phyloP scores from a whole-genome alignment of 805 yeast genomes.

The Tetrapisispora nanseiensis region DNA sequence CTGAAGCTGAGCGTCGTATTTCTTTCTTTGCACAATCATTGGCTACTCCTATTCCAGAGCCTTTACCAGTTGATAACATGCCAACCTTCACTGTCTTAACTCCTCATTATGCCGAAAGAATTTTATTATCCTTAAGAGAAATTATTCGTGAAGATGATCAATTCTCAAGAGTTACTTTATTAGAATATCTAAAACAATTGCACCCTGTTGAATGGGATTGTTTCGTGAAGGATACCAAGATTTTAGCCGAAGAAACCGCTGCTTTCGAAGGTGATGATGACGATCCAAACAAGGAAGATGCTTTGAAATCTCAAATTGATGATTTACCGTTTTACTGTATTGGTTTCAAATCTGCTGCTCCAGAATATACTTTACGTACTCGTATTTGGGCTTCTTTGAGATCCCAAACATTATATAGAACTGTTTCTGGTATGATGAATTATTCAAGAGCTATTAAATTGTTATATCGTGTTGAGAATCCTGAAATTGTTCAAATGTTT shows the following conservation, averaged over 20 bases:
- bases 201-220: slow-evolving; percentile 98
- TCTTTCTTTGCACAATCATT: slow-evolving; percentile 98
- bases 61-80: slow-evolving; percentile 98
- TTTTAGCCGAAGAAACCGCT: slow-evolving; percentile 89
- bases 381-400: slow-evolving; percentile 98
- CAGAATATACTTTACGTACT: slow-evolving; percentile 91
- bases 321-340: slow-evolving; percentile 91
- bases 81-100: slow-evolving; percentile 96
- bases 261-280: slow-evolving; percentile 44
- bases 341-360: slow-evolving; percentile 96
- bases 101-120: slow-evolving; percentile 95
- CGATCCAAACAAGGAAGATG: slow-evolving; percentile 50
- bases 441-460: slow-evolving; percentile 92
- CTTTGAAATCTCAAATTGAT: slow-evolving; percentile 72
- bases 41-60: slow-evolving; percentile 98
- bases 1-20: slow-evolving; percentile 99
- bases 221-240: slow-evolving; percentile 91
- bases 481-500: slow-evolving; percentile 92
- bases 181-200: slow-evolving; percentile 88
- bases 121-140: slow-evolving; percentile 84
- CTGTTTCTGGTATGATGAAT: slow-evolving; percentile 97
- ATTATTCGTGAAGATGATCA: slow-evolving; percentile 96
- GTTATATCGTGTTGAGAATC: slow-evolving; percentile 88
- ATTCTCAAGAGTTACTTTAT: slow-evolving; percentile 84
- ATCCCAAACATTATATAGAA: slow-evolving; percentile 92